Conservation (phyloP, 2,329 filamentous ascomycete genomes). For the Bipolaris zeicola region DNA sequence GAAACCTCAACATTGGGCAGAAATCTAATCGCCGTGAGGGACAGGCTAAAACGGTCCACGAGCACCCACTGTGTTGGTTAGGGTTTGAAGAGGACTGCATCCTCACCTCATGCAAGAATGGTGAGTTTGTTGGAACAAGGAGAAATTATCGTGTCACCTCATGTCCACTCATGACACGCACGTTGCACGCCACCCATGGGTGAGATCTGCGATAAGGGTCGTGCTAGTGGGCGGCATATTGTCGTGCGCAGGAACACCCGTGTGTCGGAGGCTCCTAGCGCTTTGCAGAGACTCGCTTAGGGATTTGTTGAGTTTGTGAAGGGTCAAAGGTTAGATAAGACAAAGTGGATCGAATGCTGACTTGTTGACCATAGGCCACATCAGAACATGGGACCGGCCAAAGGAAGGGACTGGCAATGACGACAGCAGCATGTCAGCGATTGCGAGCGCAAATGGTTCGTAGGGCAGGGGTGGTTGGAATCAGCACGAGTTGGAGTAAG, state of each 20-base stretch:
- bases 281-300: slow-evolving; percentile 8
- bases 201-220: slow-evolving; percentile 31
- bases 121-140: slow-evolving; percentile 59
- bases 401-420: slow-evolving; percentile 51
- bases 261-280: slow-evolving; percentile 1
- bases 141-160: slow-evolving; percentile 19
- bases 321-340: slow-evolving; percentile 19
- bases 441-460: slow-evolving; percentile 26
- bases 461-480: slow-evolving; percentile 6
- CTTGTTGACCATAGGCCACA: slow-evolving; percentile 62
- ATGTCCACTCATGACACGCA: slow-evolving; percentile 13
- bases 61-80: slow-evolving; percentile 86
- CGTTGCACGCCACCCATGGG: slow-evolving; percentile 5
- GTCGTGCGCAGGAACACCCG: slow-evolving; percentile 37
- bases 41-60: slow-evolving; percentile 81
- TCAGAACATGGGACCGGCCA: slow-evolving; percentile 75
- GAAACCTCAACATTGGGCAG: slow-evolving; percentile 3
- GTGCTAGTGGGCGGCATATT: slow-evolving; percentile 20
- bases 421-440: slow-evolving; percentile 35
- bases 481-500: neutral
- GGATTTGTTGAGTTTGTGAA: slow-evolving; percentile 22
- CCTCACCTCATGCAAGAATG: slow-evolving; percentile 87
- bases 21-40: slow-evolving; percentile 9
- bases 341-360: slow-evolving; percentile 26
- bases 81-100: slow-evolving; percentile 95